Base-by-base conservation (phyloP, 768 basidiomycete species). In the Arthromyces matolae region DNA sequence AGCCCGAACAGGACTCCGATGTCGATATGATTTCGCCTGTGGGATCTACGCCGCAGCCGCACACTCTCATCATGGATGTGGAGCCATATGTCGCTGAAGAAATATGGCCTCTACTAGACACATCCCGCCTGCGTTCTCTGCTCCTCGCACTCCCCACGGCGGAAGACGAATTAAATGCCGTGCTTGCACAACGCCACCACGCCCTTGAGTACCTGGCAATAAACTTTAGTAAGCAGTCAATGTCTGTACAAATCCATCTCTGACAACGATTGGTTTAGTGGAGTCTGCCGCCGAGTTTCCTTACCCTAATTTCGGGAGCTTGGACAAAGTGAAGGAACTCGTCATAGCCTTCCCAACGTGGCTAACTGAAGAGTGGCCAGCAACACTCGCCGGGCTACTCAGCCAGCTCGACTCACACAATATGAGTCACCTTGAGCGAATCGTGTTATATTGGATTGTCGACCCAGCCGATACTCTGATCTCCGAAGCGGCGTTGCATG, bases 31-130 rank as follows among this genome's bases (percentile, higher is more conserved):
- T 23, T 16, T 25, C 14, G 18, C 5, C 24, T 24, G 19, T 16
- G 22, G 38, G 18, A 25, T 24, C 4, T 32, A 7, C 8, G 20
- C 25, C 42, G 16, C 29, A 7, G 22, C 49, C 36, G 8, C 49
- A 9, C 10, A 18, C 32, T 8, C 9, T 49, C 25, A 23, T 36
- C 7, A 12, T 49, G n/a, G 25, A 42, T 20, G 18, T 49, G n/a
- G 33, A 35, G 3, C 19, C 39, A 20, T 12, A 9, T 19, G 34
- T 49, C 14, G 40, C 24, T 25, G 27, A 0, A 10, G 47, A 42
- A 29, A 24, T 49, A 14, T 49, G 47, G 47, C 23, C 19, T 14
- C 47, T 32, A 32, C 5, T 49, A 16, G 32, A 49, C 29, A 49
- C 47, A 13, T 49, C 41, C 10, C 4, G 19, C n/a, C 47, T 49